Evolutionary conservation across 176 grass and related monocot species (phyloP), one percentile per base, ranked within the genome.

Genomic region (Elymus sibiricus): DNA sequence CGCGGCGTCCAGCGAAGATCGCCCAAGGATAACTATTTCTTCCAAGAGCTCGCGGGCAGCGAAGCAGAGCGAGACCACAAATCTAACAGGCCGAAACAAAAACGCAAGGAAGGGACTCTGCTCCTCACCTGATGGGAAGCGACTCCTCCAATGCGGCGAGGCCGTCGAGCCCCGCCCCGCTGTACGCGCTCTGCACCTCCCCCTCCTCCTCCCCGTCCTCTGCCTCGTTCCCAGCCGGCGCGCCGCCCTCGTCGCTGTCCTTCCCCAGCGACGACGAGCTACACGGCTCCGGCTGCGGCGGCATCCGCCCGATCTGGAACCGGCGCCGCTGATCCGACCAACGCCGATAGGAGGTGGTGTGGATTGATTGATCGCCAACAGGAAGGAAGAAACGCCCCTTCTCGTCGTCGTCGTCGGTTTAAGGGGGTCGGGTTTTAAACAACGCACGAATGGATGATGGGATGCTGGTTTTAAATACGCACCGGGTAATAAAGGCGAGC

Each of bases 121-220:
- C 69, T 59, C 76, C 69, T 59, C 70, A 89, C 90, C 90, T 76
- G 79, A 92, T 89, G 15, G 90, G 90, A 31, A 92, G 90, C 65
- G 87, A 86, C 74, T 89, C 87, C 83, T 92, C 90, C 87, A 92
- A 83, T 82, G 87, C 78, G 70, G 34, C 17, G 39, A 92, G 66
- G 19, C 67, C 78, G 7, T 22, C 22, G 73, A 89, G 43, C n/a
- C 86, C 71, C 3, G 24, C 82, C 8, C 26, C 86, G 28, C 42
- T 75, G 77, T 89, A 92, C 79, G 72, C 74, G 67, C 90, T 92
- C 90, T 89, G 87, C 39, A 68, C 90, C 90, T 92, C 90, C 16
- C 51, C 86, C 9, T 88, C 83, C 9, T 88, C 83, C 44, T 47
- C 44, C 34, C 31, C 83, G 1, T 46, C 82, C 72, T 64, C n/a